Percentiles rank a stretch among this genome's conserved stretches.
These are phyloP conservation scores for Lentinula raphanica DNA, from an alignment of 768 basidiomycete genomes.

Conservation along the genomic window DNA sequence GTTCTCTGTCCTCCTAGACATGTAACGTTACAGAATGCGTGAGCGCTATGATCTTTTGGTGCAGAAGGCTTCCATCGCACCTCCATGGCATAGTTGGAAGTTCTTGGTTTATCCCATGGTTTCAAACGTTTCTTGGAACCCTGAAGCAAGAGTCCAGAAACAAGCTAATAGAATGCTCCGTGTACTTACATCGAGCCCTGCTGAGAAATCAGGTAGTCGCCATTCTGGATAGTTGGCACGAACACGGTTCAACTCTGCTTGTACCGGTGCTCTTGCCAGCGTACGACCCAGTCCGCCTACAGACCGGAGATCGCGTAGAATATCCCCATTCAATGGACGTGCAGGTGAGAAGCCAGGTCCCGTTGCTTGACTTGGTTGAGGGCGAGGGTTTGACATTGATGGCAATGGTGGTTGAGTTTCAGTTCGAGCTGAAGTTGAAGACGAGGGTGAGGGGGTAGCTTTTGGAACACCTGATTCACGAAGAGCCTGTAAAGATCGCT, in stretches of 20 bases:
- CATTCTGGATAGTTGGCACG: background rate
- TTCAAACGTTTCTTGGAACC: background rate
- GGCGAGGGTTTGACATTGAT: too few relatives aligned
- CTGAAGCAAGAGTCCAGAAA: background rate
- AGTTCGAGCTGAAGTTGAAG: too few relatives aligned
- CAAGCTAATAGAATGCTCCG: too few relatives aligned
- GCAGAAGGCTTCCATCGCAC: background rate
- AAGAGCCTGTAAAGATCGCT: too few relatives aligned
- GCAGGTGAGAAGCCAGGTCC: background rate
- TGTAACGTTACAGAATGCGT: background rate
- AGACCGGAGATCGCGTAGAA: background rate
- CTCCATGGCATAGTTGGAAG: background rate
- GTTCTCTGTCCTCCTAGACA: background rate
- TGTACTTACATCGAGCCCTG: background rate
- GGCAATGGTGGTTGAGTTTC: too few relatives aligned
- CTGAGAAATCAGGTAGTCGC: background rate
- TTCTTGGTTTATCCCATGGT: background rate
- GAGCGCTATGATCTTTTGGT: background rate
- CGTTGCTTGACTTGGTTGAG: too few relatives aligned
- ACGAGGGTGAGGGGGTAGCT: too few relatives aligned
- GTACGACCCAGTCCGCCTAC: background rate
- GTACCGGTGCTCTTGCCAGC: background rate
- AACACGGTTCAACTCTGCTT: background rate
- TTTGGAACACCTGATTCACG: too few relatives aligned
- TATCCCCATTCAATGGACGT: background rate